A percentile compares a stretch with the other conserved stretches of the same genome.
phyloP scores from a whole-genome alignment of 2,329 filamentous ascomycete genomes.

The Colletotrichum sp. region DNA sequence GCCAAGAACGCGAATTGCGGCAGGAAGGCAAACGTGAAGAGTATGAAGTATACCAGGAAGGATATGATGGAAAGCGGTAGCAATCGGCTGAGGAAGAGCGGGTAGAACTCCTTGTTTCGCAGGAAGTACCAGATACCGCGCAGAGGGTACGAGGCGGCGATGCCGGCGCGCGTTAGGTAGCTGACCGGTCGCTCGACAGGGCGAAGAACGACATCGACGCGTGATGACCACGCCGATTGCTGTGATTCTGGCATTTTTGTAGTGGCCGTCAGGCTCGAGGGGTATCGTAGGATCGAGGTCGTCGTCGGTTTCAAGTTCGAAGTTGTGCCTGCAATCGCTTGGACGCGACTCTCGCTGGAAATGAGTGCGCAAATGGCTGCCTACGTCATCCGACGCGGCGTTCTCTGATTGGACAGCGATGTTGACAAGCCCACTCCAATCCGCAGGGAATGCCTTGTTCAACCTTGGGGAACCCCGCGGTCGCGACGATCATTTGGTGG shows the following conservation, averaged over 20 bases:
- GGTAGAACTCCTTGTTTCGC: constrained; percentile 79
- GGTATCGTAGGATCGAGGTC: neutral
- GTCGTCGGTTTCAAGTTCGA: neutral
- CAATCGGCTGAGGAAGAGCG: constrained; percentile 78
- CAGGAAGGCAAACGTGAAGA: constrained; percentile 88
- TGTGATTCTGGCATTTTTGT: constrained; percentile 5
- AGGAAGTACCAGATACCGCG: constrained; percentile 85
- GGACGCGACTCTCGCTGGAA: neutral
- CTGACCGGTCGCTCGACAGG: constrained; percentile 39
- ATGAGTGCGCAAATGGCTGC: neutral
- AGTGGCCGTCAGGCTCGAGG: neutral
- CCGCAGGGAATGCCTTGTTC: neutral
- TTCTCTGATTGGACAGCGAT: neutral
- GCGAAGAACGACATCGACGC: constrained; percentile 1
- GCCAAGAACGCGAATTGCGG: constrained; percentile 89
- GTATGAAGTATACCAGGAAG: constrained; percentile 78
- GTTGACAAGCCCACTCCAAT: neutral
- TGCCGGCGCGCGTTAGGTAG: constrained; percentile 48
- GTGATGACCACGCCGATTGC: constrained; percentile 10
- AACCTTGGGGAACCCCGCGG: neutral
- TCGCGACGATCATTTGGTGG: neutral
- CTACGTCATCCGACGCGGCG: neutral
- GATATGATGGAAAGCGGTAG: constrained; percentile 85
- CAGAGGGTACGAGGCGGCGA: constrained; percentile 61
- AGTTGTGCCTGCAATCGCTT: neutral